Percentiles rank a stretch among this genome's conserved stretches.
These are phyloP conservation scores for Candida krabiensis DNA, from an alignment of 805 yeast species.

Conservation along the genomic window DNA sequence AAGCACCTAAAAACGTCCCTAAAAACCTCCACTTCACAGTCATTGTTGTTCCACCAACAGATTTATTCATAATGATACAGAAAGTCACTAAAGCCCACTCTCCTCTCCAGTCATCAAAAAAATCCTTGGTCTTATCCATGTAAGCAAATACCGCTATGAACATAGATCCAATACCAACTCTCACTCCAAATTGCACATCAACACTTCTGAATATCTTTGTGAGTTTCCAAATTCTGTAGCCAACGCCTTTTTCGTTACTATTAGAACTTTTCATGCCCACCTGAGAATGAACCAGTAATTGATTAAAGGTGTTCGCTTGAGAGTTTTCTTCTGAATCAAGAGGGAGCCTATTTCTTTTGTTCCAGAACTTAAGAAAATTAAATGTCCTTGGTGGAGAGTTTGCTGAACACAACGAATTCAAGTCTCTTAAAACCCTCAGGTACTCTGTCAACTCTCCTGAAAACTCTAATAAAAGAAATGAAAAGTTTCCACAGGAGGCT, in stretches of 20 bases:
- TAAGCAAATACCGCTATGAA: constrained; percentile 68
- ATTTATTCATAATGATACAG: constrained; percentile 81
- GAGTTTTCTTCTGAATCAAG: constrained; percentile 4
- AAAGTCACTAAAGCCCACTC: constrained; percentile 87
- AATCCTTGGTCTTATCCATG: constrained; percentile 49
- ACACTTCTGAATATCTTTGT: constrained; percentile 55
- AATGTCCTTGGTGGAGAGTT: constrained; percentile 36
- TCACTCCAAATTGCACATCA: constrained; percentile 75
- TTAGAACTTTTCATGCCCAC: constrained; percentile 6
- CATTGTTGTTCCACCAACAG: constrained; percentile 81
- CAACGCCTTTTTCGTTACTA: constrained; percentile 11
- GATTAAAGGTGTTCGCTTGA: constrained; percentile 35
- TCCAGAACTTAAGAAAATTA: constrained; percentile 59
- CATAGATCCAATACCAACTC: constrained; percentile 79
- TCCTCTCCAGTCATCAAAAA: constrained; percentile 66
- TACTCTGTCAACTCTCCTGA: constrained; percentile 56
- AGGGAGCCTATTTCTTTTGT: constrained; percentile 1
- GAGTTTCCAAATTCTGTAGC: constrained; percentile 47
- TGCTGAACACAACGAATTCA: constrained; percentile 2
- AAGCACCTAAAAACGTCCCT: constrained; percentile 76
- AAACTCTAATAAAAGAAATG: constrained; percentile 61
- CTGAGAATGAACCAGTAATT: constrained; percentile 29
- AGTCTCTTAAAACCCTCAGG: constrained; percentile 41
- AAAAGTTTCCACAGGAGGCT: constrained; percentile 80
- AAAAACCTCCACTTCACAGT: constrained; percentile 70